phyloP scores from a whole-genome alignment of 2,329 filamentous ascomycete species.

The Aureobasidium uvarum region DNA sequence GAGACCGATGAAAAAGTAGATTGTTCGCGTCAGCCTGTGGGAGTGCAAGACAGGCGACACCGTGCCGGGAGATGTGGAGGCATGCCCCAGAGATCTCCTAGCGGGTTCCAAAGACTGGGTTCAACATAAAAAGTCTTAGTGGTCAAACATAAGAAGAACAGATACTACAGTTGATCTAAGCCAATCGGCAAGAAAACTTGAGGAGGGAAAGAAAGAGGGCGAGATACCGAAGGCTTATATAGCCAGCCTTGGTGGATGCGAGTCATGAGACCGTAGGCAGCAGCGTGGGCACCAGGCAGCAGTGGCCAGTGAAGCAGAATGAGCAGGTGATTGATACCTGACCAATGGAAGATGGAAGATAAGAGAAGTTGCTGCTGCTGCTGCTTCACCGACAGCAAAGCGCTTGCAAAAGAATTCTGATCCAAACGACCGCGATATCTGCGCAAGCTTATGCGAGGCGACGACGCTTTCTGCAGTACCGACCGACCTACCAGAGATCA shows the following conservation, averaged over 20 bases:
- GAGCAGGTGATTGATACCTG: background rate
- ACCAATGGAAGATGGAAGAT: background rate
- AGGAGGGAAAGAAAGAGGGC: background rate
- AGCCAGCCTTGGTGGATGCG: background rate
- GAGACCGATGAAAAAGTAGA: constrained; percentile 16
- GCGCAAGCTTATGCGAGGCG: constrained; percentile 9
- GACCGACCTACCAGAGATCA: background rate
- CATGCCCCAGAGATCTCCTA: constrained; percentile 5
- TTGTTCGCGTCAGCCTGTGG: constrained; percentile 16
- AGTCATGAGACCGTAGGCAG: constrained; percentile 11
- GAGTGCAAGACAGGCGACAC: constrained; percentile 23
- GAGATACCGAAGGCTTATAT: background rate
- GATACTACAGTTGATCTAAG: constrained; percentile 17
- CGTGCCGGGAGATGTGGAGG: constrained; percentile 4
- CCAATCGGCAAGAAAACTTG: constrained; percentile 8
- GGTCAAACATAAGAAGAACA: constrained; percentile 23
- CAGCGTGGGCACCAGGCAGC: background rate
- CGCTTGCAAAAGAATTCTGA: background rate
- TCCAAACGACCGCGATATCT: background rate
- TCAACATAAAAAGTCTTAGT: constrained; percentile 17
- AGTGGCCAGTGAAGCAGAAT: background rate
- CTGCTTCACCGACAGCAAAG: background rate
- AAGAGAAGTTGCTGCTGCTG: background rate
- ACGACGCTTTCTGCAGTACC: background rate
- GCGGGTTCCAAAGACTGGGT: constrained; percentile 12